Evolutionary conservation across 2,329 filamentous ascomycete genomes (phyloP).

Genomic region (Rasamsonia emersonii): DNA sequence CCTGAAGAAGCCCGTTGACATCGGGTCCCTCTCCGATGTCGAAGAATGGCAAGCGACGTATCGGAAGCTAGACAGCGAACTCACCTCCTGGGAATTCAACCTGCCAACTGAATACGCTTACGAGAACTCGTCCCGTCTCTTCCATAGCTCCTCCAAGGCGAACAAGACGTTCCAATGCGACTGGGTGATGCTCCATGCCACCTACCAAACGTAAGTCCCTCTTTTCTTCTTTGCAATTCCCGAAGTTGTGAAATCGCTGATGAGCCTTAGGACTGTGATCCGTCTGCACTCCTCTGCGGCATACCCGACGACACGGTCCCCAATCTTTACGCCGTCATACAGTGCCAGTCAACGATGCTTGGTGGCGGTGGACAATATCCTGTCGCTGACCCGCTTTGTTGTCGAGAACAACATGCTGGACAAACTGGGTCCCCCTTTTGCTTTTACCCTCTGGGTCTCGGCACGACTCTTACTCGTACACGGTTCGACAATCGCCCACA

Average conservation of each 20-base stretch:
- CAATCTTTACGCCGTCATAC: constrained; percentile 83
- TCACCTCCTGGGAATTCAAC: constrained; percentile 75
- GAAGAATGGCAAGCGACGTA: constrained; percentile 85
- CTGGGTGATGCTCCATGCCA: constrained; percentile 86
- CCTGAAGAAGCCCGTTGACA: constrained; percentile 80
- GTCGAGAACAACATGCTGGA: constrained; percentile 64
- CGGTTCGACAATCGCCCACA: constrained; percentile 79
- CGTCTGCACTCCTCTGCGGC: constrained; percentile 85
- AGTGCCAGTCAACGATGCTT: constrained; percentile 77
- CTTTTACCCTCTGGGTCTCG: constrained; percentile 87
- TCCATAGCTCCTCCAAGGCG: constrained; percentile 54
- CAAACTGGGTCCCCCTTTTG: constrained; percentile 81
- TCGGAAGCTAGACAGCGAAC: constrained; percentile 69
- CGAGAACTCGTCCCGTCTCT: constrained; percentile 66
- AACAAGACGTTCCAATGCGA: constrained; percentile 67
- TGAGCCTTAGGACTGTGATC: constrained; percentile 59
- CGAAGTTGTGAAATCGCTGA: background rate
- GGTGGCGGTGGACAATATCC: constrained; percentile 73
- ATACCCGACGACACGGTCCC: constrained; percentile 80
- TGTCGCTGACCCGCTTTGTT: constrained; percentile 69
- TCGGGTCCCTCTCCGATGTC: constrained; percentile 72
- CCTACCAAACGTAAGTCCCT: constrained; percentile 68
- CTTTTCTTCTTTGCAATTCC: background rate
- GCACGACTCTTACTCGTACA: constrained; percentile 81
- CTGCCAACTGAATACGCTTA: constrained; percentile 70